These are phyloP conservation scores for Magnusiomyces paraingens DNA, from an alignment of 1,139 yeast species.

Conservation along the genomic window DNA sequence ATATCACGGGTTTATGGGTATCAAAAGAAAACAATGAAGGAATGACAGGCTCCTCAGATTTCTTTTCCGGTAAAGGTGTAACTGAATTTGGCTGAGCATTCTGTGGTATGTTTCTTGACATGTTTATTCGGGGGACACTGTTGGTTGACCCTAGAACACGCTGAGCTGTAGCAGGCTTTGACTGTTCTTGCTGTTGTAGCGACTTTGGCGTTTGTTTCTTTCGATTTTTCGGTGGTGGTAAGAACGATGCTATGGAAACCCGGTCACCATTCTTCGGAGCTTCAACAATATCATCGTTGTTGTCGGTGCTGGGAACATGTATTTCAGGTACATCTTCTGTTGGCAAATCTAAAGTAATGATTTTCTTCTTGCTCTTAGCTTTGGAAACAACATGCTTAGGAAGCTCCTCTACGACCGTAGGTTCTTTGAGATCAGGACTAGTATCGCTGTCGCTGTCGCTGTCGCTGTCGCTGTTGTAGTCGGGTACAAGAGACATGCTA, in stretches of 20 bases:
- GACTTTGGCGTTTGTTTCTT: constrained; percentile 2
- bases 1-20: not conserved
- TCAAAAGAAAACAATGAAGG: constrained; percentile 18
- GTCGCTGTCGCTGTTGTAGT: constrained; percentile 20
- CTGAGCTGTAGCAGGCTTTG: not conserved
- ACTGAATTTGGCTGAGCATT: not conserved
- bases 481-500: constrained; percentile 21
- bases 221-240: constrained; percentile 18
- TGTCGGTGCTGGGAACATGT: not conserved
- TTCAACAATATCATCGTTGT: not conserved
- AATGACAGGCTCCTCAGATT: not conserved
- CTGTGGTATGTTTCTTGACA: not conserved
- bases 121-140: not conserved
- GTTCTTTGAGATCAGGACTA: not conserved
- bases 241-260: constrained; percentile 15
- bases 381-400: not conserved
- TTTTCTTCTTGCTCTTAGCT: not conserved
- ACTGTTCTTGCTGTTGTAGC: too few species aligned
- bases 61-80: not conserved
- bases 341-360: not conserved
- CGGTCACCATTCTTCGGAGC: constrained; percentile 2
- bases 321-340: not conserved
- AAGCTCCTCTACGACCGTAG: not conserved
- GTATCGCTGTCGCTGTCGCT: constrained; percentile 17
- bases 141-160: not conserved